Conservation (phyloP, 306 rosid genomes). For the Lathyrus aphaca region DNA sequence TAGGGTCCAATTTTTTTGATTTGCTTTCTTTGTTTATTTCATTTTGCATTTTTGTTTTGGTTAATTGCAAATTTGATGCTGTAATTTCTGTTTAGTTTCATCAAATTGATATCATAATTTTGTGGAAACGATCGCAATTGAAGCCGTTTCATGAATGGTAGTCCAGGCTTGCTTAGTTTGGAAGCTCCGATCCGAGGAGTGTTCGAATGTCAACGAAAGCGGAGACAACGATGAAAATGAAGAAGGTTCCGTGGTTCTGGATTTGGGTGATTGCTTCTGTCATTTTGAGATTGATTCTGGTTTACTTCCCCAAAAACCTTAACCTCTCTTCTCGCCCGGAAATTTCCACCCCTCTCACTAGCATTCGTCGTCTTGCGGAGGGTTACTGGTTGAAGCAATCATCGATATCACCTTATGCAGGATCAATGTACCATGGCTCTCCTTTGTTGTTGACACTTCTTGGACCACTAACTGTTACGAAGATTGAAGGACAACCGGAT, state of each 20-base stretch:
- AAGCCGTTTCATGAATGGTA: too few relatives aligned
- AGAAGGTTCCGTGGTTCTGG: constrained; percentile 64
- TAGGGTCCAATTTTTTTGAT: too few relatives aligned
- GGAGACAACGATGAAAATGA: constrained; percentile 40
- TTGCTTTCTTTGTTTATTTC: too few relatives aligned
- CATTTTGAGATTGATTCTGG: constrained; percentile 64
- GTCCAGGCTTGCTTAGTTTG: not conserved
- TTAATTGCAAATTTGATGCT: too few relatives aligned
- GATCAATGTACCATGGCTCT: constrained; percentile 97
- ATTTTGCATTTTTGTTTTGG: too few relatives aligned
- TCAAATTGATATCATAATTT: too few relatives aligned
- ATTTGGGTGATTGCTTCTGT: constrained; percentile 65
- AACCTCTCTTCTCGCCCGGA: constrained; percentile 92
- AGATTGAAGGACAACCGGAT: constrained; percentile 77
- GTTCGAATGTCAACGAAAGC: constrained; percentile 4
- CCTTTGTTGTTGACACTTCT: constrained; percentile 78
- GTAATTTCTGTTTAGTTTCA: too few relatives aligned
- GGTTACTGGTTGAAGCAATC: constrained; percentile 92
- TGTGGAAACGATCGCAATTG: too few relatives aligned
- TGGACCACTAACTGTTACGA: constrained; percentile 79
- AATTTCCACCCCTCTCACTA: constrained; percentile 92
- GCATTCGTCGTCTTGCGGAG: constrained; percentile 87
- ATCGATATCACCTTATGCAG: constrained; percentile 87
- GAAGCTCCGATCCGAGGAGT: not conserved
- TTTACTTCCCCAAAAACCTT: constrained; percentile 74